Evolutionary conservation across 805 yeast species (phyloP), one percentile per base, ranked within the genome.

Genomic region (Huiozyma naganishii): DNA sequence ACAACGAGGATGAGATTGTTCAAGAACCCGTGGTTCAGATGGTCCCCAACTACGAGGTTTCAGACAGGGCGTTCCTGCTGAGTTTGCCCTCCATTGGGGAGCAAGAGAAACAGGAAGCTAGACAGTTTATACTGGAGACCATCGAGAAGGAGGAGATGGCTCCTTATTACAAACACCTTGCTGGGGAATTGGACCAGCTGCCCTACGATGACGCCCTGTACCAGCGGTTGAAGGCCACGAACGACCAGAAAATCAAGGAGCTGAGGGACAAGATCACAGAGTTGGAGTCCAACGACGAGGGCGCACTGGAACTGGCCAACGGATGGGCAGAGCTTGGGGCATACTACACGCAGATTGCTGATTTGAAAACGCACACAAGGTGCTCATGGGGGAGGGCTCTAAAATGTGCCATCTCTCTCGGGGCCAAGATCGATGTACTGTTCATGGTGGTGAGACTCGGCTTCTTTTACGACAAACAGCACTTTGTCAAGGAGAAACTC

Each of bases 361-460:
- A 90, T 62, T 78, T 50, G 66, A 69, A 32, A 80, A 83, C 52
- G 90, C 95, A 6, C 66, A 75, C 36, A 65, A 69, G 32, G 77
- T 86, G 1, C 72, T 84, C 53, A 13, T 45, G 9, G 40, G 41
- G 9, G 73, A 77, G 47, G 47, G 88, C 95, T 1, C 70, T 79
- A 47, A 88, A 81, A 41, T 67, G 81, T 52, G 79, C 95, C 0
- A 90, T 90, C 35, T 80, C 90, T 29, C 77, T 94, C 0, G 97
- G 97, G 6, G 71, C 85, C 32, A 90, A 90, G 63, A 90, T 92
- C 58, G 98, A 92, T 61, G 74, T 88, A 41, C 68, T 78, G 46
- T 73, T 92, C 55, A 79, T 95, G 9, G 77, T 90, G 50, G 74
- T 88, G 10, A 78, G 97, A 62, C 64, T 92, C 44, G 97, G 95